Percentiles rank a stretch among this genome's conserved stretches.
Conservation (phyloP, 2,329 filamentous ascomycete genomes). For the Monilinia fructigena region DNA sequence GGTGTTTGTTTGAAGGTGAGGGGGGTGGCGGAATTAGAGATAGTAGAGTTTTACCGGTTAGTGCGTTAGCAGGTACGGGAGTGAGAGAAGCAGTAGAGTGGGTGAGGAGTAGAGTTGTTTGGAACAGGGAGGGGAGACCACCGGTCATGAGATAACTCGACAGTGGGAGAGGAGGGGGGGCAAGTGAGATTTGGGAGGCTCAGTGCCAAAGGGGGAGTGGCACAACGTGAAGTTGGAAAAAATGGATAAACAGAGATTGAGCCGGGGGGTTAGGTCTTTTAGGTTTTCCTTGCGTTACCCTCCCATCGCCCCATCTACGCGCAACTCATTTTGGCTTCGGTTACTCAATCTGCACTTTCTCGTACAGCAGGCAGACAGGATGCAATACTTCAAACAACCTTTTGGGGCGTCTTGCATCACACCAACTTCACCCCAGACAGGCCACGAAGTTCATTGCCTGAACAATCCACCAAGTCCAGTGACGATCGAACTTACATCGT, state of each 20-base stretch:
- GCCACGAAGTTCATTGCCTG: not conserved
- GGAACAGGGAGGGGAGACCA: slow-evolving; percentile 92
- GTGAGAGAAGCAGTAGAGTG: slow-evolving; percentile 97
- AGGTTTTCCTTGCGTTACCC: not conserved
- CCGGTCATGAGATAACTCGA: slow-evolving; percentile 78
- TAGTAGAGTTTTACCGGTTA: slow-evolving; percentile 85
- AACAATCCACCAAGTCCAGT: not conserved
- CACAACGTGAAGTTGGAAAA: not conserved
- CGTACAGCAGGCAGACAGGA: not conserved
- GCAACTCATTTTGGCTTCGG: not conserved
- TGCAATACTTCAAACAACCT: not conserved
- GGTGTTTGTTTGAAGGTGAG: slow-evolving; percentile 95
- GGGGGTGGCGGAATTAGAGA: slow-evolving; percentile 84
- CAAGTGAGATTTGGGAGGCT: too few relatives aligned
- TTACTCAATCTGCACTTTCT: not conserved
- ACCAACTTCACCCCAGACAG: not conserved
- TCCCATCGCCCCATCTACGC: not conserved
- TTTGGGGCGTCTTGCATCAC: not conserved
- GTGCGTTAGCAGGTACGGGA: slow-evolving; percentile 82
- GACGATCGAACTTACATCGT: not conserved
- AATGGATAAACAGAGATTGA: not conserved
- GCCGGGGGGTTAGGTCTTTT: not conserved
- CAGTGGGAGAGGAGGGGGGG: slow-evolving; percentile 24
- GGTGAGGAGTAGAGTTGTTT: slow-evolving; percentile 86
- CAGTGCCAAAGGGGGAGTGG: not conserved